Evolutionary conservation across 768 basidiomycete species (phyloP).

Genomic region (Boletus tylopilopsis): DNA sequence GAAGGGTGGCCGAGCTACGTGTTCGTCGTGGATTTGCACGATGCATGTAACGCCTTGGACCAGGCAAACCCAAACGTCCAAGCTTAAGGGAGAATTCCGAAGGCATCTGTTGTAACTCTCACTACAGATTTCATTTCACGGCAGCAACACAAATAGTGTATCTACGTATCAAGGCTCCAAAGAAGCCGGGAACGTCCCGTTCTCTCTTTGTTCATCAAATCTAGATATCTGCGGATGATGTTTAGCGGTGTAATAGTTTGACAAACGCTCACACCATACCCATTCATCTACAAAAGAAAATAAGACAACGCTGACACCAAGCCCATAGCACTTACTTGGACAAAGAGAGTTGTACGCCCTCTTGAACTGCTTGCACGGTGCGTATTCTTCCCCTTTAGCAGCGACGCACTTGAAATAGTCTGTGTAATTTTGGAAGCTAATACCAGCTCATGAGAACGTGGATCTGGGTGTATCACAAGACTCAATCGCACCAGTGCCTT

Average conservation of each 20-base stretch:
- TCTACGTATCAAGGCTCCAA: conserved; percentile 69
- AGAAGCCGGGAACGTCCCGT: conserved; percentile 87
- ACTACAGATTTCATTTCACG: no score
- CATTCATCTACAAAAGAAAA: conserved; percentile 69
- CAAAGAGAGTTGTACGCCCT: conserved; percentile 94
- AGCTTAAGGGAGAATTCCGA: no score
- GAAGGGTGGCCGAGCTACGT: background rate
- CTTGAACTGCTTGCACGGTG: conserved; percentile 99
- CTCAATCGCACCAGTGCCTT: conserved; percentile 75
- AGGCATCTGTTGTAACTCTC: no score
- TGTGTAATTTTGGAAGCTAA: conserved; percentile 93
- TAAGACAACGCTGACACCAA: conserved; percentile 8
- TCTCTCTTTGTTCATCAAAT: conserved; percentile 96
- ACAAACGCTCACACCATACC: conserved; percentile 44
- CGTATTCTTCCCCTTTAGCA: conserved; percentile 96
- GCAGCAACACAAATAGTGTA: background rate
- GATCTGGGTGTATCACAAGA: background rate
- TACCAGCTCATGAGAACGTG: background rate
- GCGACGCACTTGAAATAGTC: conserved; percentile 98
- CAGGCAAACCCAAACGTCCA: no score
- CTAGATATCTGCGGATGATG: conserved; percentile 57
- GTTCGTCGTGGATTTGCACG: background rate
- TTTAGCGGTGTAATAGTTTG: background rate
- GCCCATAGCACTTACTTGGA: conserved; percentile 69
- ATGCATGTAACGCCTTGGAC: conserved; percentile 4